phyloP scores from a whole-genome alignment of 257 asterid species.

The Scutellaria baicalensis region DNA sequence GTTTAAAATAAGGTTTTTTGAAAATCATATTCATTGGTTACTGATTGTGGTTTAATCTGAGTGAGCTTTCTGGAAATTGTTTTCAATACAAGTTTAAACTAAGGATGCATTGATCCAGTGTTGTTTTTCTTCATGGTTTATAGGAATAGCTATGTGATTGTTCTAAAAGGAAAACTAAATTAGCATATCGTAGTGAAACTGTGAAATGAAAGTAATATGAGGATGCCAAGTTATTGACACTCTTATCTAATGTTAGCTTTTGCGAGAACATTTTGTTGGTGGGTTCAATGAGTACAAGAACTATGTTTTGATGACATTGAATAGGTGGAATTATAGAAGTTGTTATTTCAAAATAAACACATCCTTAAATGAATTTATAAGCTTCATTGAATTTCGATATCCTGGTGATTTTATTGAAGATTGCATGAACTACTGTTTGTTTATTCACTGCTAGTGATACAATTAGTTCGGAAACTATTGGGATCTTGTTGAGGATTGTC shows the following conservation, averaged over 20 bases:
- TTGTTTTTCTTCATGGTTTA: neutral
- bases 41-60: neutral
- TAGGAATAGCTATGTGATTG: neutral
- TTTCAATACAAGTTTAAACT: neutral
- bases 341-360: too few relatives aligned
- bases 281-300: too few relatives aligned
- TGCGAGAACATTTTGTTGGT: neutral
- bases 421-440: neutral
- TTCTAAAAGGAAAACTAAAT: neutral
- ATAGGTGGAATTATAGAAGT: too few relatives aligned
- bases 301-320: too few relatives aligned
- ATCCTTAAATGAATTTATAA: neutral
- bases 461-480: neutral
- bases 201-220: neutral
- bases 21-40: neutral
- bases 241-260: neutral
- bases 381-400: neutral
- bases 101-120: neutral
- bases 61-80: neutral
- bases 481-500: neutral
- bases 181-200: neutral
- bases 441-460: neutral
- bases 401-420: neutral
- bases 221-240: neutral
- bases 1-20: neutral